Evolutionary conservation across 305 asterid genomes (phyloP).

Genomic region (Striga hermonthica): DNA sequence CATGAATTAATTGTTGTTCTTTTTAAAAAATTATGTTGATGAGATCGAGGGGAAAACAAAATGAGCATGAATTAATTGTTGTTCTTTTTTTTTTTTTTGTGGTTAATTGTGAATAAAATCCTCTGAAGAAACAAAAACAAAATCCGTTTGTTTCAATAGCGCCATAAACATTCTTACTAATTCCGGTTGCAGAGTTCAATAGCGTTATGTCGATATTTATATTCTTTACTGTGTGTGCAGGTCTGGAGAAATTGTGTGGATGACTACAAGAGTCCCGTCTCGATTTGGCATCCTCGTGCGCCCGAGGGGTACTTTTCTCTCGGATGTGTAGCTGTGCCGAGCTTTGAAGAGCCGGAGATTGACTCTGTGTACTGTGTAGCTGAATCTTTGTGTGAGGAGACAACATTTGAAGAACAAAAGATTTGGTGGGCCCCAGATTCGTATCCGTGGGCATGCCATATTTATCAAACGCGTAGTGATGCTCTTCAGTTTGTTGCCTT

Average conservation of each 20-base stretch:
- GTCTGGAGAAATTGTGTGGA: conserved; percentile 93
- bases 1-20: too few relatives aligned
- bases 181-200: background rate
- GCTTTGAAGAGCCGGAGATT: conserved; percentile 71
- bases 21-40: too few relatives aligned
- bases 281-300: conserved; percentile 95
- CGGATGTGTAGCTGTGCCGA: conserved; percentile 72
- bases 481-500: conserved; percentile 89
- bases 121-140: too few relatives aligned
- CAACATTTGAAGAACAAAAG: conserved; percentile 76
- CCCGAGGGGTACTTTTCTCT: conserved; percentile 84
- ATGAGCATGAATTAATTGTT: too few relatives aligned
- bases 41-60: too few relatives aligned
- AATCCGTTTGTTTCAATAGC: too few relatives aligned
- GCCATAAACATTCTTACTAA: too few relatives aligned
- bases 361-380: conserved; percentile 60
- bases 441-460: conserved; percentile 93
- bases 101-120: too few relatives aligned
- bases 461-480: conserved; percentile 68
- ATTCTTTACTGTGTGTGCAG: conserved; percentile 33
- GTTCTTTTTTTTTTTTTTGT: too few relatives aligned
- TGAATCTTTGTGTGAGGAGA: conserved; percentile 67
- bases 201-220: background rate
- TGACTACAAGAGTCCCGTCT: conserved; percentile 62
- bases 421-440: conserved; percentile 90